Evolutionary conservation across 1,284 basidiomycete genomes (phyloP).

Genomic region (Cutaneotrichosporon curvatum): DNA sequence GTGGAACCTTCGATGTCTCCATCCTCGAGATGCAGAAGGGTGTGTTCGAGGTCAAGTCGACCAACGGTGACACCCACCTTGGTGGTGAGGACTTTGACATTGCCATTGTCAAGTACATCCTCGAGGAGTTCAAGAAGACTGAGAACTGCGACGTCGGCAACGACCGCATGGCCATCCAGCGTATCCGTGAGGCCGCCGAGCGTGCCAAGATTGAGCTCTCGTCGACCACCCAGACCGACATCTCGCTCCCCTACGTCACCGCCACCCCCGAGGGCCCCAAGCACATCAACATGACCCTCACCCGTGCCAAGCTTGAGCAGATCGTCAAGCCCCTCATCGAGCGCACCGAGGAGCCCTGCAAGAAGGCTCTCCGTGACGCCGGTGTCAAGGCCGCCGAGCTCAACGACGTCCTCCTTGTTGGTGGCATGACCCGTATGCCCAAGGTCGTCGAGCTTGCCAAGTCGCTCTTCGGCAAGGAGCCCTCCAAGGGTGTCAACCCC

Average conservation of each 20-base stretch:
- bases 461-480: constrained; percentile 85
- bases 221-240: constrained; percentile 85
- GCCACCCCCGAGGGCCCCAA: constrained; percentile 89
- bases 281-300: constrained; percentile 88
- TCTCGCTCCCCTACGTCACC: constrained; percentile 96
- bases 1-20: constrained; percentile 95
- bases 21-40: constrained; percentile 99
- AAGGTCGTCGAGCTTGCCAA: constrained; percentile 90
- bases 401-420: constrained; percentile 94
- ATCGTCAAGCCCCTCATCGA: constrained; percentile 77
- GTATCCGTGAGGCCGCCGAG: constrained; percentile 96
- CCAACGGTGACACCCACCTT: constrained; percentile 97
- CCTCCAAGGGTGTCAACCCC: constrained; percentile 96
- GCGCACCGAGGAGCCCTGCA: constrained; percentile 92
- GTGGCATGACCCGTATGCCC: constrained; percentile 98
- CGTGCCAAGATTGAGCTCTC: constrained; percentile 99
- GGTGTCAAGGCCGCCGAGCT: constrained; percentile 87
- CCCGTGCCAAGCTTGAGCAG: constrained; percentile 81
- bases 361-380: constrained; percentile 88
- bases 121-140: constrained; percentile 93
- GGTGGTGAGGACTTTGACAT: constrained; percentile 99
- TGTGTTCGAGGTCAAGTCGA: constrained; percentile 98
- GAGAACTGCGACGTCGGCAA: constrained; percentile 69
- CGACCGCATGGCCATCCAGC: constrained; percentile 97
- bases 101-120: constrained; percentile 75